Evolutionary conservation across 1,284 basidiomycete genomes (phyloP), one percentile per base, ranked within the genome.

Genomic region (Ustilago vetiveriae): DNA sequence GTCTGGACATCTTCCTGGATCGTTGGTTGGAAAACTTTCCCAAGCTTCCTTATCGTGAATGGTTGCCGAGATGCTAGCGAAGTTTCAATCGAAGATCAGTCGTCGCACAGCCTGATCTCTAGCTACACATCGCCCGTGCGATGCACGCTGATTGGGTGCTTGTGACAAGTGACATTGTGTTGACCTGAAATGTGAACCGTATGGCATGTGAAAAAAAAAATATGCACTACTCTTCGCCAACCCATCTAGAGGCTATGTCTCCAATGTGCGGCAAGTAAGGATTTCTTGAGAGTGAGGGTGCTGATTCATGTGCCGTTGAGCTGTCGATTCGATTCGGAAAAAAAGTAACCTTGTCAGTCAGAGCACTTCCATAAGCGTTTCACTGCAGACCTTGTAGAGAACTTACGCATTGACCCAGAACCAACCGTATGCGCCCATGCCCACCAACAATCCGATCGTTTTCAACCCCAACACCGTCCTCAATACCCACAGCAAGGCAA

Each of bases 351-450:
- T n/a, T n/a, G n/a, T n/a, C n/a, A n/a, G n/a, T n/a, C n/a, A n/a
- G n/a, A n/a, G n/a, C n/a, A n/a, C n/a, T n/a, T n/a, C n/a, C 27
- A 29, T 29, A 14, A n/a, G 9, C n/a, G 3, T 4, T 16, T 30
- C 26, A 2, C 4, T 17, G 24, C 7, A 32, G 16, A 22, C 7
- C 5, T n/a, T n/a, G n/a, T n/a, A n/a, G 16, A 14, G 6, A 6
- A 75, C 74, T 66, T 60, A 78, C 74, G 64, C 74, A 50, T 74
- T 75, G 48, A 78, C 73, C 76, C 76, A 78, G 48, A 65, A 75
- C 64, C 71, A 76, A n/a, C 76, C 76, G 16, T 68, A 60, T 3
- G 60, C 52, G 32, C 59, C 76, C 76, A 78, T 78, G 10, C 65
- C 68, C 1, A 76, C 50, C 35, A 78, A 53, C 46, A 78, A 43